Evolutionary conservation across 1,284 basidiomycete genomes (phyloP).

Genomic region (Tilletia setariae): DNA sequence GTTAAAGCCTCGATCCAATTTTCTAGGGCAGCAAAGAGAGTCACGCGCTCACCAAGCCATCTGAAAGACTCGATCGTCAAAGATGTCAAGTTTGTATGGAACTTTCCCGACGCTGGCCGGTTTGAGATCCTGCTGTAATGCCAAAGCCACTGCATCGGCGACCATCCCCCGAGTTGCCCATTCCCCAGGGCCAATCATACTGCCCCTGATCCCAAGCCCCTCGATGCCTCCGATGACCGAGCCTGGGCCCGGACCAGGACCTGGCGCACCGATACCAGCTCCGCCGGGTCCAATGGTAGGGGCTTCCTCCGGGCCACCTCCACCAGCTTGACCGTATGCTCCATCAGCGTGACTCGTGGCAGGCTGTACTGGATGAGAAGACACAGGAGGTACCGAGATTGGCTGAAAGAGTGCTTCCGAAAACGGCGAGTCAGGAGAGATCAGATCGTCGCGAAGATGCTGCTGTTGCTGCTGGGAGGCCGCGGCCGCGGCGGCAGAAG

Average conservation of each 20-base stretch:
- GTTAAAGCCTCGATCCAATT: background rate
- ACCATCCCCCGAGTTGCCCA: background rate
- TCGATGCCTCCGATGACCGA: background rate
- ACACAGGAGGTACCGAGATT: too few species aligned
- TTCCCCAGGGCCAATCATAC: background rate
- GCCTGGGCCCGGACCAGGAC: background rate
- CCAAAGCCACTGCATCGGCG: constrained; percentile 2
- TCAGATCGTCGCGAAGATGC: background rate
- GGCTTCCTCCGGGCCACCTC: background rate
- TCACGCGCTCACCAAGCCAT: constrained; percentile 57
- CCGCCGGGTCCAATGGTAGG: too few species aligned
- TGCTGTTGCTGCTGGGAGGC: background rate
- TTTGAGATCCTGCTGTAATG: constrained; percentile 8
- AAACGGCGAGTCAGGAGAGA: background rate
- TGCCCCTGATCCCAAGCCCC: background rate
- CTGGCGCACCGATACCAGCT: too few species aligned
- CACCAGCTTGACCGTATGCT: background rate
- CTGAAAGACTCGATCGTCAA: constrained; percentile 58
- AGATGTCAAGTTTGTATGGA: constrained; percentile 13
- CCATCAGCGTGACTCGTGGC: too few species aligned
- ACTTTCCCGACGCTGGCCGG: background rate
- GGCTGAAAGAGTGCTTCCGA: background rate
- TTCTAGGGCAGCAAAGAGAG: background rate
- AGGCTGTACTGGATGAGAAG: too few species aligned
- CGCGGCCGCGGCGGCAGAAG: background rate